Evolutionary conservation across 495 filamentous ascomycete genomes (phyloP).

Genomic region (Penicillium verhagenii): DNA sequence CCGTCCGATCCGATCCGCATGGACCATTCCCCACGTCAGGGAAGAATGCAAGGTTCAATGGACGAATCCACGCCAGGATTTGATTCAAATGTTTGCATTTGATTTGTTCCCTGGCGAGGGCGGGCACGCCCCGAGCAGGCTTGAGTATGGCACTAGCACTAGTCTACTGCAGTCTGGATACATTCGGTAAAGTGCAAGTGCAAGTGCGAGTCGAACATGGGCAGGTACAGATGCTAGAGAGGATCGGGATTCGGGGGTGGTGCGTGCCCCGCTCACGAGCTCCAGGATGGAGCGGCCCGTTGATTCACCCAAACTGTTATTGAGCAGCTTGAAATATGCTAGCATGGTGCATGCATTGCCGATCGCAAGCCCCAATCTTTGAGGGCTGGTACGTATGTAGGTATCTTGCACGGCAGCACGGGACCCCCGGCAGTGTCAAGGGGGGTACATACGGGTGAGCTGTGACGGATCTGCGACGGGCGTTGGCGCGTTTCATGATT

Average conservation of each 20-base stretch:
- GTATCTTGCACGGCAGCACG: slow-evolving; percentile 9
- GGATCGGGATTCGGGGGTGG: no score
- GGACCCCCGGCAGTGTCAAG: background rate
- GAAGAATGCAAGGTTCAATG: background rate
- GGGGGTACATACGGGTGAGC: slow-evolving; percentile 3
- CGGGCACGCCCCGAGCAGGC: background rate
- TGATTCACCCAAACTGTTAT: background rate
- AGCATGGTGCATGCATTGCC: slow-evolving; percentile 5
- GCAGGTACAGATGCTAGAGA: no score
- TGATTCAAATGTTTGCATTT: no score
- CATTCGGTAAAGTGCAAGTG: no score
- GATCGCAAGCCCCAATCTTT: background rate
- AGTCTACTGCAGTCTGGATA: no score
- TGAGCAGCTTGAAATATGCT: background rate
- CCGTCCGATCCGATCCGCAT: no score
- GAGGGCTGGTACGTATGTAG: background rate
- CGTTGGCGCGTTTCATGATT: slow-evolving; percentile 28
- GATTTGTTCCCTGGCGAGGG: no score
- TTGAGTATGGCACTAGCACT: background rate
- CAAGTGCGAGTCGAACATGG: no score
- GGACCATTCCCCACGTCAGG: slow-evolving; percentile 2
- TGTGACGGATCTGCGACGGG: slow-evolving; percentile 24
- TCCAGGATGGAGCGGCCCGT: slow-evolving; percentile 2
- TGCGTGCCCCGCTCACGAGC: slow-evolving; percentile 1
- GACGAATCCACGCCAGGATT: slow-evolving; percentile 4